phyloP scores from a whole-genome alignment of 2,329 filamentous ascomycete species.

The Stemphylium beticola region DNA sequence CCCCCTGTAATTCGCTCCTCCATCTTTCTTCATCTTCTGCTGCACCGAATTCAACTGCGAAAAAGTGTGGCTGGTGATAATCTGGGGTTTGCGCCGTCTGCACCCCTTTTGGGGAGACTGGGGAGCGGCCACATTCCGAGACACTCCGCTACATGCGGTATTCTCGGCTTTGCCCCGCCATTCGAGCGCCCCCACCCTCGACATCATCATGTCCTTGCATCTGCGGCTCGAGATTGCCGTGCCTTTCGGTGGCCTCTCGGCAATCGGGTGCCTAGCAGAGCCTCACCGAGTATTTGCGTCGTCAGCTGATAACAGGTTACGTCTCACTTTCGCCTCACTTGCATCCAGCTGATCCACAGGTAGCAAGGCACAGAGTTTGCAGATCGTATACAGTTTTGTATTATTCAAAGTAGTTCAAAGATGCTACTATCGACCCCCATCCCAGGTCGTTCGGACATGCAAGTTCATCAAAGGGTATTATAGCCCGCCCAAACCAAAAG shows the following conservation, averaged over 20 bases:
- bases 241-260: not conserved
- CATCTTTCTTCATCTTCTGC: not conserved
- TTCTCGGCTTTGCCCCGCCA: constrained; percentile 3
- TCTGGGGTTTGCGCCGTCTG: not conserved
- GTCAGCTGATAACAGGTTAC: not conserved
- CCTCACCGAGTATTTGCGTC: not conserved
- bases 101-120: not conserved
- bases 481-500: constrained; percentile 12
- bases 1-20: not conserved
- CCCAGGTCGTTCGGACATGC: constrained; percentile 8
- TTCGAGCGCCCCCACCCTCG: constrained; percentile 7
- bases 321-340: not conserved
- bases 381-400: not conserved
- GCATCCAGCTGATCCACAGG: not conserved
- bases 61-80: not conserved
- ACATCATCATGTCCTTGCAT: constrained; percentile 7
- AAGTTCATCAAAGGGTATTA: constrained; percentile 20
- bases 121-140: constrained; percentile 6
- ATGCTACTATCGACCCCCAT: constrained; percentile 8
- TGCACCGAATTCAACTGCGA: not conserved
- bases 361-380: not conserved
- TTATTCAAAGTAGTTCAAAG: constrained; percentile 1
- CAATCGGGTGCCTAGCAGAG: not conserved
- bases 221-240: constrained; percentile 6
- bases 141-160: not conserved